Evolutionary conservation across 345 rosid genomes (phyloP), one percentile per base, ranked within the genome.

Genomic region (Gossypium raimondii): DNA sequence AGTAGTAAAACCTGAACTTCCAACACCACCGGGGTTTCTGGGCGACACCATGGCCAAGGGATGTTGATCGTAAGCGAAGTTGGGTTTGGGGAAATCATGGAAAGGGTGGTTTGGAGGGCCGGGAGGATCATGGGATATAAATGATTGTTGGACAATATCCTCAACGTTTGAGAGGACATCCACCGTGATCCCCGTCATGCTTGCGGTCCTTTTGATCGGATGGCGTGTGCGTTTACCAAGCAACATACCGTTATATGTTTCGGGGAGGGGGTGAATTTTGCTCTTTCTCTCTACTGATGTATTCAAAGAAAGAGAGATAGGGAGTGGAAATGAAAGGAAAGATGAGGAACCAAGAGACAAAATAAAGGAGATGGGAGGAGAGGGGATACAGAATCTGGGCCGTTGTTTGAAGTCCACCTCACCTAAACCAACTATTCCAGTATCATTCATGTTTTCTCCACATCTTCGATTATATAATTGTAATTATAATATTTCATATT

Each of bases 201-300:
- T 92, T 18, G 91, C 83, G 13, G 97, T 90, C 75, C 96, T 85
- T 81, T 79, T 85, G 55, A 92, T 89, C 38, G 86, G 79, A 67
- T 83, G 87, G 18, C 92, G 86, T 72, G 84, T 86, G 18, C 91
- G 88, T 79, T 92, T 90, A 34, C 94, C 96, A 0, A 88, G 83
- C 52, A 88, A 81, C 97, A 92, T 92, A 52, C 0, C 6, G n/a
- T 27, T 44, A 6, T 12, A 9, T 8, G 2, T 44, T 43, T 44
- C 2, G 1, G 48, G 48, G 48, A 10, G 11, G 48, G 11, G 48
- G 48, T 7, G 48, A 2, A 44, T 57, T 51, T 14, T 22, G 9
- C 2, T 4, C 22, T 17, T 27, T 25, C 58, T 25, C 24, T 27
- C 25, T 11, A 51, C 17, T 22, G 55, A 13, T 16, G 51, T 48